These are phyloP conservation scores for Paramyrothecium roridum DNA, from an alignment of 2,329 filamentous ascomycete species.

Conservation along the genomic window DNA sequence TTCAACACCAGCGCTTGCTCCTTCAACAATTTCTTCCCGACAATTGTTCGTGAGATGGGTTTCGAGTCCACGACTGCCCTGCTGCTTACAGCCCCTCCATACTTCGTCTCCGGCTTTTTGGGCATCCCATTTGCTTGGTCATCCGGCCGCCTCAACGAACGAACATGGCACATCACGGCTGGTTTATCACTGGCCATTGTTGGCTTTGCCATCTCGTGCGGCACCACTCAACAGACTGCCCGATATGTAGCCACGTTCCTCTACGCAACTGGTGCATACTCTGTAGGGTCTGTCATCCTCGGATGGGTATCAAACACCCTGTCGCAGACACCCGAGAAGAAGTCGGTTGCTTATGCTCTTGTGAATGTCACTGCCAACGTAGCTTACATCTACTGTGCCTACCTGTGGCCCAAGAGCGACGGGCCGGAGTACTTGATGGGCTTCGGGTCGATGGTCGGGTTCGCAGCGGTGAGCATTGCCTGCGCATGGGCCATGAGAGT, in stretches of 20 bases:
- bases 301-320: conserved; percentile 42
- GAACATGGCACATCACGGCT: conserved; percentile 46
- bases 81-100: conserved; percentile 50
- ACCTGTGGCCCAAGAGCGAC: conserved; percentile 44
- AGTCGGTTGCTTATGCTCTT: conserved; percentile 42
- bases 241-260: conserved; percentile 40
- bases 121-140: conserved; percentile 46
- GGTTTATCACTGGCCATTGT: conserved; percentile 37
- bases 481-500: conserved; percentile 40
- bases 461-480: conserved; percentile 29
- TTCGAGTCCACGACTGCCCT: conserved; percentile 48
- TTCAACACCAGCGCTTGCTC: conserved; percentile 28
- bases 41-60: conserved; percentile 45
- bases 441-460: conserved; percentile 40
- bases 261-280: conserved; percentile 38
- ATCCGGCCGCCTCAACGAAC: conserved; percentile 44
- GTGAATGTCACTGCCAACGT: conserved; percentile 41
- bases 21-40: conserved; percentile 43
- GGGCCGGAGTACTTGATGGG: conserved; percentile 41
- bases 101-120: conserved; percentile 42
- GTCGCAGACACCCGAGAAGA: conserved; percentile 46
- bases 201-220: conserved; percentile 37
- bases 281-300: conserved; percentile 43
- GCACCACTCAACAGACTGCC: conserved; percentile 33
- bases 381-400: conserved; percentile 47